Evolutionary conservation across 1,284 basidiomycete genomes (phyloP).

Genomic region (Chalciporus sp.): DNA sequence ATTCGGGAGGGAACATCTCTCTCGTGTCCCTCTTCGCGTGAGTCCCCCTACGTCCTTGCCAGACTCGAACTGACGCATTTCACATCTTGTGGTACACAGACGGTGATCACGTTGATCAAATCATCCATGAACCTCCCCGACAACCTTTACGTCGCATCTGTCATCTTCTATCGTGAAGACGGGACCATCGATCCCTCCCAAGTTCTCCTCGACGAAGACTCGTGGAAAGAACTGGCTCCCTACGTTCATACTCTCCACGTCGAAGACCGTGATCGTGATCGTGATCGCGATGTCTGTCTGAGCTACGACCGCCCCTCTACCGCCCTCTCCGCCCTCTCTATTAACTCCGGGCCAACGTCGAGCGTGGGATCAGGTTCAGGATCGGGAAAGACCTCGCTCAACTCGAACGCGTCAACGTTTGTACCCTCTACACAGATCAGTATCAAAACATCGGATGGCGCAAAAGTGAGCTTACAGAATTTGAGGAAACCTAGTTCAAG

Average conservation of each 20-base stretch:
- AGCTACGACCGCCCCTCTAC: slow-evolving; percentile 16
- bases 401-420: slow-evolving; percentile 28
- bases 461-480: slow-evolving; percentile 13
- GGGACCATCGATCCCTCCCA: slow-evolving; percentile 27
- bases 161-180: slow-evolving; percentile 32
- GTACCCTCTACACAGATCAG: slow-evolving; percentile 21
- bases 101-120: slow-evolving; percentile 31
- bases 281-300: neutral
- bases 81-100: slow-evolving; percentile 9
- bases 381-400: slow-evolving; percentile 12
- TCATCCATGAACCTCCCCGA: slow-evolving; percentile 26
- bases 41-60: neutral
- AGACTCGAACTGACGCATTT: neutral
- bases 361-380: too few relatives aligned
- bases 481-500: slow-evolving; percentile 18
- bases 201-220: slow-evolving; percentile 31
- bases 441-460: slow-evolving; percentile 26
- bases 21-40: slow-evolving; percentile 36
- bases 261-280: slow-evolving; percentile 18
- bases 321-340: slow-evolving; percentile 6
- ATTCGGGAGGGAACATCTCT: slow-evolving; percentile 33
- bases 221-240: slow-evolving; percentile 35
- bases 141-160: slow-evolving; percentile 21
- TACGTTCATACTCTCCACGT: slow-evolving; percentile 35
- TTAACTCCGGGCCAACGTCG: neutral